Percentiles rank a stretch among this genome's conserved stretches.
These are phyloP conservation scores for Zygoascus hellenicus DNA, from an alignment of 1,139 yeast genomes.

Conservation along the genomic window DNA sequence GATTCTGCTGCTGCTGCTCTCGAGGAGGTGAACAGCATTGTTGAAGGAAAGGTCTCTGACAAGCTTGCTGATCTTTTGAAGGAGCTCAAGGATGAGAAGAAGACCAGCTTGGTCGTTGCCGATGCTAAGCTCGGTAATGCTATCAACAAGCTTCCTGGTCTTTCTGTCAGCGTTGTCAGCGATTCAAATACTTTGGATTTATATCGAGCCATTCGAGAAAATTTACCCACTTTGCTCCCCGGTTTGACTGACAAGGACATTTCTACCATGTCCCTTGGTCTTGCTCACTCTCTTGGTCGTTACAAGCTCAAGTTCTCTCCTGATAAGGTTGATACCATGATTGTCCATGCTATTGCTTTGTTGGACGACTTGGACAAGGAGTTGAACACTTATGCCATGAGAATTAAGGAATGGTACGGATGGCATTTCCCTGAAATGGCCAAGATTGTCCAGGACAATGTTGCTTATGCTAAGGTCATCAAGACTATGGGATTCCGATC, in stretches of 20 bases:
- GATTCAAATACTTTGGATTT: conserved; percentile 94
- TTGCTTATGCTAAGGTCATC: conserved; percentile 69
- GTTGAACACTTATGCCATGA: conserved; percentile 95
- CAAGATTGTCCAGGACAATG: conserved; percentile 91
- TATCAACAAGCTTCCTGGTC: conserved; percentile 81
- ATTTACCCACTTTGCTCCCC: conserved; percentile 88
- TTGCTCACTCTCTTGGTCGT: conserved; percentile 91
- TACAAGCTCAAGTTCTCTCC: conserved; percentile 96
- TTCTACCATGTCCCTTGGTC: conserved; percentile 92
- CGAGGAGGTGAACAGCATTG: conserved; percentile 87
- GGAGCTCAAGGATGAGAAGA: conserved; percentile 82
- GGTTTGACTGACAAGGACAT: conserved; percentile 82
- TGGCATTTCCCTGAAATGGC: conserved; percentile 99
- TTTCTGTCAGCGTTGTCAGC: conserved; percentile 81
- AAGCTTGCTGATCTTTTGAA: conserved; percentile 71
- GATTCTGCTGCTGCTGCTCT: conserved; percentile 92
- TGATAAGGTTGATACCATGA: conserved; percentile 97
- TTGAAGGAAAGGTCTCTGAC: conserved; percentile 90
- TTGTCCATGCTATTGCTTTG: conserved; percentile 96
- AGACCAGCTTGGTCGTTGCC: conserved; percentile 83
- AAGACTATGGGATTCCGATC: conserved; percentile 93
- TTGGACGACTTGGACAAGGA: conserved; percentile 97
- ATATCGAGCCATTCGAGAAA: conserved; percentile 91
- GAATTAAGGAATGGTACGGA: conserved; percentile 98
- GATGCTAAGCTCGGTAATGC: conserved; percentile 96